Evolutionary conservation across 2,329 filamentous ascomycete species (phyloP).

Genomic region (Fusarium siculi): DNA sequence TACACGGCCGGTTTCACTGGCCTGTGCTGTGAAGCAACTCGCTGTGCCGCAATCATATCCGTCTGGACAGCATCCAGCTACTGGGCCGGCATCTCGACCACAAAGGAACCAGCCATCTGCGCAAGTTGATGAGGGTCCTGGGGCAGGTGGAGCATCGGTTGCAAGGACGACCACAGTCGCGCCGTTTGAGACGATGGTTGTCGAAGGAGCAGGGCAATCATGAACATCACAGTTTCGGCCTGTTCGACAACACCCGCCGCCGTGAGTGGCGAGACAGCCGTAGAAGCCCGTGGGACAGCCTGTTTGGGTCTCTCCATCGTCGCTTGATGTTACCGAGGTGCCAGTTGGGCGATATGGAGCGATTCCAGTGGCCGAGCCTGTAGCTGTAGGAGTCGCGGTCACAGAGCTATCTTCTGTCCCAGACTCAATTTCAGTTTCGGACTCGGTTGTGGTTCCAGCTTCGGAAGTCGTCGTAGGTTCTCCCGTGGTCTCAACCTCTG

Average conservation of each 20-base stretch:
- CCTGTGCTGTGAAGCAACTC: conserved; percentile 72
- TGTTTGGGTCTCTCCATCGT: conserved; percentile 49
- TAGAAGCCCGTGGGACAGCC: conserved; percentile 91
- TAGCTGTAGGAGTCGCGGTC: conserved; percentile 47
- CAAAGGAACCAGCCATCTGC: conserved; percentile 84
- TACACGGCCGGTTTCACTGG: conserved; percentile 65
- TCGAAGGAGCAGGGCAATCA: conserved; percentile 74
- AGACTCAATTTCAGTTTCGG: background rate
- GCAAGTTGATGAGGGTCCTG: conserved; percentile 63
- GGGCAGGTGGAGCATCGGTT: conserved; percentile 57
- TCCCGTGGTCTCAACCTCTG: conserved; percentile 42
- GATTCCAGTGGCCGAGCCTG: conserved; percentile 51
- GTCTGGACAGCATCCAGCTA: conserved; percentile 85
- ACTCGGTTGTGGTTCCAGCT: background rate
- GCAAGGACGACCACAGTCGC: conserved; percentile 76
- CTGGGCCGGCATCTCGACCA: conserved; percentile 63
- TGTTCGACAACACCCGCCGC: conserved; percentile 86
- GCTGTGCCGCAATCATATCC: conserved; percentile 78
- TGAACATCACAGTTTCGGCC: conserved; percentile 86
- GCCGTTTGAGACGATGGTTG: conserved; percentile 74
- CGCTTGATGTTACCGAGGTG: conserved; percentile 48
- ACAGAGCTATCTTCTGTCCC: conserved; percentile 8
- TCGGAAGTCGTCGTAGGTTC: conserved; percentile 14
- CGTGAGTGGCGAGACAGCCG: conserved; percentile 84
- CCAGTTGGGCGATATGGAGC: conserved; percentile 61